These are phyloP conservation scores for Acacia melanoxylon DNA, from an alignment of 306 rosid genomes.

Conservation along the genomic window DNA sequence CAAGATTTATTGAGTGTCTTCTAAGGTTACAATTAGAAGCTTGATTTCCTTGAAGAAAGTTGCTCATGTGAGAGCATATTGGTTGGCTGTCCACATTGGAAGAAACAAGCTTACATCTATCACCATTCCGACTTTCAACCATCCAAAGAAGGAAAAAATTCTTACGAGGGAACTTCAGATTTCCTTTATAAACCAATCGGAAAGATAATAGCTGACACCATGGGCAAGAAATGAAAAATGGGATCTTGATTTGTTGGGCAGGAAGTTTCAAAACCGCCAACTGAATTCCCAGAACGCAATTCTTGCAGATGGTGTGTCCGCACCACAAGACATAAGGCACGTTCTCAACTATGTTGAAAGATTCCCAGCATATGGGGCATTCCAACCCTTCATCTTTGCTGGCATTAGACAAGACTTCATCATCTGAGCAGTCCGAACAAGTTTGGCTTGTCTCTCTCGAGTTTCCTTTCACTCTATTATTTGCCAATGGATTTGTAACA, in stretches of 20 bases:
- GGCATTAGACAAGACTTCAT: constrained; percentile 73
- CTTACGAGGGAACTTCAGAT: constrained; percentile 76
- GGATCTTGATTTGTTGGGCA: constrained; percentile 66
- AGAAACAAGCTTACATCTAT: constrained; percentile 54
- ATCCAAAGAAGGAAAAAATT: constrained; percentile 92
- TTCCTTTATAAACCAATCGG: constrained; percentile 73
- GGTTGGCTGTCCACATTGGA: constrained; percentile 54
- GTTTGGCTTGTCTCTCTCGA: constrained; percentile 41
- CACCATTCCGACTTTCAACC: constrained; percentile 90
- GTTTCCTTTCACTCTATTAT: constrained; percentile 67
- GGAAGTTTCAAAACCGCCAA: constrained; percentile 75
- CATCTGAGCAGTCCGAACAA: constrained; percentile 75
- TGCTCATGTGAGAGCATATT: constrained; percentile 39
- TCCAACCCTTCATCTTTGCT: constrained; percentile 86
- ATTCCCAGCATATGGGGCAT: constrained; percentile 92
- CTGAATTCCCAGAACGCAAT: constrained; percentile 89
- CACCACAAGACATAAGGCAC: constrained; percentile 96
- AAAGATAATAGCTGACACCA: constrained; percentile 83
- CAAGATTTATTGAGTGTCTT: constrained; percentile 45
- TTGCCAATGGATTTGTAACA: constrained; percentile 55
- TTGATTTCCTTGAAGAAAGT: constrained; percentile 49
- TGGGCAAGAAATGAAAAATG: constrained; percentile 75
- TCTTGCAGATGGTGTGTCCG: constrained; percentile 88
- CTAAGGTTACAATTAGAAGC: constrained; percentile 43
- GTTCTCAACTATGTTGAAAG: constrained; percentile 94